Base-by-base conservation (phyloP, 2,329 filamentous ascomycete species). In the Exophiala xenobiotica region DNA sequence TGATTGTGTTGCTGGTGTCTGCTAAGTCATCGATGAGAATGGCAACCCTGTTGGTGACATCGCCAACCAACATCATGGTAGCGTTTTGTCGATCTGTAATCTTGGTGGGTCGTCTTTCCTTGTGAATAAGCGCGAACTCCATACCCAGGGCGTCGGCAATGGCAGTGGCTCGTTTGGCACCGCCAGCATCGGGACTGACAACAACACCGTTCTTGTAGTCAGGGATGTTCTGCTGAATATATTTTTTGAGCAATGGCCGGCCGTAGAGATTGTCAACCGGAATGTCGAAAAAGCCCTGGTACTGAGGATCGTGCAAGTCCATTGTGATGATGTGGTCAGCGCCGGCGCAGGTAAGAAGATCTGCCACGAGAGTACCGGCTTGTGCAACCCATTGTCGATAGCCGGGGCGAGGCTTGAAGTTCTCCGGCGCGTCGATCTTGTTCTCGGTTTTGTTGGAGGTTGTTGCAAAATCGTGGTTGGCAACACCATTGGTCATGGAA, bases 371-470 rank as follows among this genome's bases (percentile, higher is more conserved):
- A 23, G 91, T 97, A 54, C 93, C 93, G 35, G 93, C 91, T 74
- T 97, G 93, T 18, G 93, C 93, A 58, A 99, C 92, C 93, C 93
- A 99, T 74, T 96, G 90, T 75, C 93, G 93, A 71, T 99, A 99
- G 44, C 93, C 93, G 6, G 91, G 89, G 67, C 92, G 91, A 16
- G 89, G 85, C 68, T 90, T 82, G 68, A 87, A 87, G 68, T 86
- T 78, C 63, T 77, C 78, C 51, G 76, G 77, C 53, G 54, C 43
- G 19, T 56, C 56, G n/a, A 16, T 16, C 31, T 35, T 35, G n/a
- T 35, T 35, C 9, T 35, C 31, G 2, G 12, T 35, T 4, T 41
- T 24, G 9, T 54, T 59, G 7, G 44, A 31, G 4, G 46, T 33
- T 4, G 23, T 16, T 14, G 60, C 49, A 29, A 53, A 57, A n/a